Base-by-base conservation (phyloP, 2,329 filamentous ascomycete genomes). In the Colletotrichum sp. region DNA sequence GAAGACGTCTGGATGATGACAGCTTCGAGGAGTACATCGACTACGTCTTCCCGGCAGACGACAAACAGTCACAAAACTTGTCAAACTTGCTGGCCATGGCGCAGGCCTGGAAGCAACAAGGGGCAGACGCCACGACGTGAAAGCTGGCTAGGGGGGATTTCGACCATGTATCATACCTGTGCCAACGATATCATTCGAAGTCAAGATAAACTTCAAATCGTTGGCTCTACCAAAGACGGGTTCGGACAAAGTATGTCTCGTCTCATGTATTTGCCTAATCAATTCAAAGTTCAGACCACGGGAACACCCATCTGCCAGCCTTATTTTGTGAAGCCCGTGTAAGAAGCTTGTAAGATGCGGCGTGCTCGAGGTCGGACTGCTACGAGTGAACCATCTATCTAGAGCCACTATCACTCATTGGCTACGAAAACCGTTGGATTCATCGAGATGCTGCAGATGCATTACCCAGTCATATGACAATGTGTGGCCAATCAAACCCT, bases 21-120 rank as follows among this genome's bases (percentile, higher is more conserved):
- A 93, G 92, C 48, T 98, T 95, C 87, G 96, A 99, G 89, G 97
- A 99, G 87, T 99, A 98, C 85, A 92, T 97, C 86, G 97, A 99
- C 84, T 99, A 98, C 81, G 92, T 99, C 39, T 99, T 99, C 92
- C 97, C 97, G 1, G 96, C 95, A 6, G 97, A 99, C 87, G 96
- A 98, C 84, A 92, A 95, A 86, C 94, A 95, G 82, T 94, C 94
- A 72, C 94, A 94, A 79, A 96, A 95, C 81, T 87, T 98, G 84
- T 94, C 94, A 67, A 95, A 94, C 83, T 88, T 99, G 83, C 87
- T 98, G 86, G 93, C 95, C 77, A 94, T 94, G 91, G 96, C 96
- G 73, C 93, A 96, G 84, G 92, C 93, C 79, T 99, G 96, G 95
- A 98, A 98, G 88, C 90, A 94, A 83, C 88, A 88, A 78, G 86